Percentiles rank a stretch among this genome's conserved stretches.
phyloP scores from a whole-genome alignment of 169 alveolate genomes.

The Cryptosporidium ryanae region DNA sequence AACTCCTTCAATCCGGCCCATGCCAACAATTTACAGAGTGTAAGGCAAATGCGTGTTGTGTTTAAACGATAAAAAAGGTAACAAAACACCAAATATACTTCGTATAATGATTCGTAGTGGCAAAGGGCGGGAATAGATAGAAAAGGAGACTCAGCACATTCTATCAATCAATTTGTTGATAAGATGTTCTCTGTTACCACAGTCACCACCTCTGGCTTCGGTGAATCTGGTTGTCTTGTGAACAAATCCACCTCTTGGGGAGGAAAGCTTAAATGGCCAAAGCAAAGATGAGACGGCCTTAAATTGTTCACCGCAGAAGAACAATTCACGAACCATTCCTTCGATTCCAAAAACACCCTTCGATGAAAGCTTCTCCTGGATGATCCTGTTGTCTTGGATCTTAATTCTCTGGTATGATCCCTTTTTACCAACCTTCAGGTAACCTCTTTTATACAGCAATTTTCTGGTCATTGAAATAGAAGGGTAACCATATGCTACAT shows the following conservation, averaged over 20 bases:
- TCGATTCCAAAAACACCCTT: conserved; percentile 92
- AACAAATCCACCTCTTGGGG: conserved; percentile 98
- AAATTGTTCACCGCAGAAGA: conserved; percentile 98
- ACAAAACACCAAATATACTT: no score
- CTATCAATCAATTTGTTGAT: conserved; percentile 79
- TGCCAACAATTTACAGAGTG: no score
- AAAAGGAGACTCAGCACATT: conserved; percentile 32
- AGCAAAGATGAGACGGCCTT: conserved; percentile 97
- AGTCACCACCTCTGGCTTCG: conserved; percentile 96
- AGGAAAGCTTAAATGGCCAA: conserved; percentile 98
- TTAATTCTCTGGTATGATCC: conserved; percentile 91
- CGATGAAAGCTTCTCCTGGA: conserved; percentile 88
- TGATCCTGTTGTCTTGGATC: conserved; percentile 87
- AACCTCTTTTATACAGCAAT: conserved; percentile 98
- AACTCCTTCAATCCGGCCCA: no score
- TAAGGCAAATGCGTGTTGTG: no score
- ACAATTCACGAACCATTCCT: conserved; percentile 97
- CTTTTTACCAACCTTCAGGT: conserved; percentile 83
- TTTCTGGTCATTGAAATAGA: conserved; percentile 92
- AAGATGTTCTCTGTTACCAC: conserved; percentile 91
- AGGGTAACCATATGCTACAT: conserved; percentile 98
- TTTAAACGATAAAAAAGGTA: no score
- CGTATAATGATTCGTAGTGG: no score
- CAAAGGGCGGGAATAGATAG: no score
- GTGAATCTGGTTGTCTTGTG: conserved; percentile 96